Conservation (phyloP, 139 green algal genomes). For the Coelastrella sp. region DNA sequence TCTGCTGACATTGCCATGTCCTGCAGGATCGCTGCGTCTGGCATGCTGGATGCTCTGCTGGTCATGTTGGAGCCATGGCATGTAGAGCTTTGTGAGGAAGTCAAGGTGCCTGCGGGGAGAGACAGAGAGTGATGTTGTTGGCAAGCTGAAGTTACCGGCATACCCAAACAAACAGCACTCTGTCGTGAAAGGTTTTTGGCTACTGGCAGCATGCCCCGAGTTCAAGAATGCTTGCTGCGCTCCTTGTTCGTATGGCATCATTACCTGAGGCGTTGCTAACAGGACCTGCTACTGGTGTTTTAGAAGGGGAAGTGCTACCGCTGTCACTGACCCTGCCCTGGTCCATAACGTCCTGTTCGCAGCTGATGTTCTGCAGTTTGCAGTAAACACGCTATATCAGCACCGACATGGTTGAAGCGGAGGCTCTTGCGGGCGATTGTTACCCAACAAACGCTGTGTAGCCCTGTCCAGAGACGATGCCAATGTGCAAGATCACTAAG, state of each 20-base stretch:
- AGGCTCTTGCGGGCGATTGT: too few relatives aligned
- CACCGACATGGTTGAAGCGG: too few relatives aligned
- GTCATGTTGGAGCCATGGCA: slow-evolving; percentile 1
- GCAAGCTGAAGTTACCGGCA: neutral
- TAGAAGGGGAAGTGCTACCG: neutral
- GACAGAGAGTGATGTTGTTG: too few relatives aligned
- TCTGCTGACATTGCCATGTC: neutral
- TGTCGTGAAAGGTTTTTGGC: neutral
- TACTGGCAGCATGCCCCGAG: neutral
- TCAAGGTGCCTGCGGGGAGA: slow-evolving; percentile 1
- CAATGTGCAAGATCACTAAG: too few relatives aligned
- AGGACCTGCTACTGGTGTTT: neutral
- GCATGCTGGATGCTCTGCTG: slow-evolving; percentile 33
- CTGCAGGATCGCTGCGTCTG: slow-evolving; percentile 10
- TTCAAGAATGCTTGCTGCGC: neutral
- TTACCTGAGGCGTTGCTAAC: slow-evolving; percentile 21
- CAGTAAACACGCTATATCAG: neutral
- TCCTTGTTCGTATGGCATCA: neutral
- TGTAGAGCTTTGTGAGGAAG: neutral
- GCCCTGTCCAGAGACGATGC: too few relatives aligned
- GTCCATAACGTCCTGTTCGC: neutral
- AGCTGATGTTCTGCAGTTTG: neutral
- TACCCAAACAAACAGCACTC: neutral
- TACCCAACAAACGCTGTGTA: neutral
- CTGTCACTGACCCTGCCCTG: slow-evolving; percentile 16